Evolutionary conservation across 177 flowering plant genomes (phyloP), one percentile per base, ranked within the genome.

Genomic region (Vitis hybrid): DNA sequence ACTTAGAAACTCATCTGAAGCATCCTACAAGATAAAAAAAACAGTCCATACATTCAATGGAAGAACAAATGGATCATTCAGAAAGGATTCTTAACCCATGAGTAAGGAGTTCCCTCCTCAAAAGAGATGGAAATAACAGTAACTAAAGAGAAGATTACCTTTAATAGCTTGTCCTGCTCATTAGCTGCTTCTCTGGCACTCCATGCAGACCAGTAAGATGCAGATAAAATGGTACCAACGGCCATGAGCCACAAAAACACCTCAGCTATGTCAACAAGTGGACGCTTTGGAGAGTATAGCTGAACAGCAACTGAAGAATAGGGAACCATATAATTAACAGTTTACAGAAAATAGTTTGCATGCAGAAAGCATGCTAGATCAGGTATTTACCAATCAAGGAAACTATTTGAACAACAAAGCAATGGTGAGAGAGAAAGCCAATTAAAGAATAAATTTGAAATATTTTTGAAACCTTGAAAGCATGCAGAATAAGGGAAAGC

Each of bases 201-300:
- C 97, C 96, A 89, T 56, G 96, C 97, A 72, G 97, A 92, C 98
- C 98, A 93, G 77, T 82, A 91, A 62, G 97, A 93, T 40, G 97
- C 92, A 77, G 93, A 88, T 75, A 93, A 76, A 56, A 93, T 90
- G 60, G 98, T 92, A 56, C 91, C 93, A 67, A 93, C 96, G 19
- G 98, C 97, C 96, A 92, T 93, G 59, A 93, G 79, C 98, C 98
- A 93, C 58, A 93, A 77, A 83, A 93, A 93, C 18, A 92, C 91
- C 84, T 93, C 98, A 2, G 97, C 98, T 40, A 88, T 81, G 77
- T 93, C 98, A 48, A 93, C 93, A 9, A 83, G 54, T 0, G 98
- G 97, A 45, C 97, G 87, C 13, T 69, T 61, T 62, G 98, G 98
- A 78, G 98, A 93, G 80, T 92, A 93, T 52, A 93, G 79, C 84